Evolutionary conservation across 495 filamentous ascomycete species (phyloP), one percentile per base, ranked within the genome.

Genomic region (Penicillium samsonianum): DNA sequence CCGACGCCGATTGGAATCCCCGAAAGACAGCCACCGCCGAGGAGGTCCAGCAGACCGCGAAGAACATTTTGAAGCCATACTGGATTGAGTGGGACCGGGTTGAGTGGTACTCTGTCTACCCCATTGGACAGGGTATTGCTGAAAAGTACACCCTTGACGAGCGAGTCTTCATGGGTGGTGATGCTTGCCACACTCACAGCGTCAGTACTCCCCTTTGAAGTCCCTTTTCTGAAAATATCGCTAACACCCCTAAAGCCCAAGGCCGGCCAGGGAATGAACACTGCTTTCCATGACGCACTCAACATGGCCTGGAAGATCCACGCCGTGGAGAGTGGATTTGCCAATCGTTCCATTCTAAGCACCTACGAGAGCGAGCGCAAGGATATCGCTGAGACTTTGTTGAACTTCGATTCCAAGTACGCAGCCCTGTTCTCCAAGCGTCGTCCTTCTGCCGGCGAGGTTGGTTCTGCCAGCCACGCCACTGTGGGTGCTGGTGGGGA

Each of bases 271-370:
- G 77, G 74, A 50, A 76, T 84, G 80, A 76, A 77, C 67, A 77
- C 76, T 55, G 71, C 73, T 55, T 78, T 79, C 70, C 79, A 81
- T 67, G 80, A 85, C 61, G 74, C 77, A 7, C 68, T 82, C 63
- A 92, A 94, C 68, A 83, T 92, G 59, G 90, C 89, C 26, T 92
- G 89, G 90, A 92, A 94, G 76, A 74, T 94, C 20, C 87, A 85
- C 20, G 72, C 80, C 26, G 83, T 92, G 2, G 78, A 91, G 41
- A 76, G 71, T 41, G 85, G 86, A 16, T 75, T 80, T 28, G 84
- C 87, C 19, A 63, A 77, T n/a, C 82, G 81, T 22, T 78, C 78
- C 19, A 74, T 88, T 14, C 75, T 92, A 28, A 74, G 82, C 61
- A 90, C 89, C 10, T 94, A 92, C 62, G 79, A 88, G 49, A 71